These are phyloP conservation scores for Colletotrichum theobromicola DNA, from an alignment of 2,329 filamentous ascomycete species.

Conservation along the genomic window DNA sequence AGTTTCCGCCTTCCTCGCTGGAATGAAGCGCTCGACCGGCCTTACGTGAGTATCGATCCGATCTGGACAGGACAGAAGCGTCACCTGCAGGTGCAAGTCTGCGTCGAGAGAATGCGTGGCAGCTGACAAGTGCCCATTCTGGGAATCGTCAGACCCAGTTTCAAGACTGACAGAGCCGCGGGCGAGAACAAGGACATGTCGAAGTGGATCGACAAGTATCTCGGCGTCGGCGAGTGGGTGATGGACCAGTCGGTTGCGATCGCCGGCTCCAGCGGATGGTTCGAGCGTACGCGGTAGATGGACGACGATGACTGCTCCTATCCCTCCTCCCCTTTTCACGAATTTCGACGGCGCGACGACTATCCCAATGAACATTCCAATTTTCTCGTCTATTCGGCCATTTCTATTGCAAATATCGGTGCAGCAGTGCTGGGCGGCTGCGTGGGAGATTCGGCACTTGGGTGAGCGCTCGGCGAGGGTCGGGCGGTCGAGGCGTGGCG, in stretches of 20 bases:
- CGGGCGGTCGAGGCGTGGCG: background rate
- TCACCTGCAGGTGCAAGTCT: background rate
- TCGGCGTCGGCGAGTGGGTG: slow-evolving; percentile 94
- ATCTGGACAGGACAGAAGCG: background rate
- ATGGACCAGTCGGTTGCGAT: slow-evolving; percentile 97
- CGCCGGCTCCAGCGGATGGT: slow-evolving; percentile 86
- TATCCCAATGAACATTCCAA: background rate
- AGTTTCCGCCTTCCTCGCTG: slow-evolving; percentile 96
- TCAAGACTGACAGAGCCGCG: slow-evolving; percentile 84
- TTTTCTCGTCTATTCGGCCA: background rate
- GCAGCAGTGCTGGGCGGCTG: slow-evolving; percentile 2
- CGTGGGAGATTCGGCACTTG: background rate
- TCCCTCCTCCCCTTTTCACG: background rate
- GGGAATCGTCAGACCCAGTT: slow-evolving; percentile 67
- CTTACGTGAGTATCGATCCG: slow-evolving; percentile 81
- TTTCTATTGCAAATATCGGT: background rate
- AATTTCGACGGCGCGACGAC: background rate
- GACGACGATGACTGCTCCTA: background rate
- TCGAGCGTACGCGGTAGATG: slow-evolving; percentile 81
- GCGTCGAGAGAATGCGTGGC: background rate
- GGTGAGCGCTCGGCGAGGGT: background rate
- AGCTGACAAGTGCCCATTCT: slow-evolving; percentile 51
- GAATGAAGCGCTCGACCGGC: slow-evolving; percentile 96
- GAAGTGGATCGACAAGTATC: slow-evolving; percentile 91
- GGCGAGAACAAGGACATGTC: slow-evolving; percentile 81